A percentile compares a stretch with the other conserved stretches of the same genome.
Evolutionary conservation across 176 grass and related monocot genomes (phyloP).

Genomic region (Musa troglodytarum): DNA sequence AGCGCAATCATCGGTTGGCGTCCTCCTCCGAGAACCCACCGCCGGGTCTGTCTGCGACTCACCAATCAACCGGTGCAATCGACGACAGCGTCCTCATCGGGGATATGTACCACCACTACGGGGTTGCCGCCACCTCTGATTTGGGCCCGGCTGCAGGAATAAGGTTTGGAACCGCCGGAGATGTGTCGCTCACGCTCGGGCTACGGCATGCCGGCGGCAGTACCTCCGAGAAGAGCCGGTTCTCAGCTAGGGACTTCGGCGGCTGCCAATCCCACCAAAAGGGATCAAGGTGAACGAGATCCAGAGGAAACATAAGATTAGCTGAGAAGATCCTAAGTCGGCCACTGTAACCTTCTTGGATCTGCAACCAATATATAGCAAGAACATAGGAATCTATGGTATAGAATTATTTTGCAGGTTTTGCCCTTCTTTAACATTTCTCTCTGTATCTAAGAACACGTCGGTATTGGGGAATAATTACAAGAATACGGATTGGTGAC

Average conservation of each 20-base stretch:
- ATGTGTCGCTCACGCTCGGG: slow-evolving; percentile 85
- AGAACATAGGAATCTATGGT: too few species aligned
- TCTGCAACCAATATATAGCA: too few species aligned
- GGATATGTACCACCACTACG: slow-evolving; percentile 43
- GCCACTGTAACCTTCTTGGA: too few species aligned
- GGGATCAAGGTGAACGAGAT: too few species aligned
- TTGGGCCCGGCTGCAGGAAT: slow-evolving; percentile 33
- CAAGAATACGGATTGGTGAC: too few species aligned
- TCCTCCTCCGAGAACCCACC: not conserved
- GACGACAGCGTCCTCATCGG: slow-evolving; percentile 25
- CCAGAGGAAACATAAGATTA: too few species aligned
- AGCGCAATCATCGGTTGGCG: not conserved
- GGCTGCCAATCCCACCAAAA: slow-evolving; percentile 3
- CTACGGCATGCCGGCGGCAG: slow-evolving; percentile 59
- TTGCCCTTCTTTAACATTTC: too few species aligned
- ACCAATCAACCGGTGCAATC: not conserved
- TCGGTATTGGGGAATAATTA: too few species aligned
- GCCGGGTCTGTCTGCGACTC: not conserved
- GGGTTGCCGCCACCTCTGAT: too few species aligned
- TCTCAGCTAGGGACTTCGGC: slow-evolving; percentile 81
- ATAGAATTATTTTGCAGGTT: too few species aligned
- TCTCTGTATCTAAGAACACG: too few species aligned
- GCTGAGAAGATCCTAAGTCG: too few species aligned
- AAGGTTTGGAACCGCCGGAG: slow-evolving; percentile 50
- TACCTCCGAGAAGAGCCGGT: slow-evolving; percentile 28